Percentiles rank a stretch among this genome's conserved stretches.
phyloP scores from a whole-genome alignment of 148 eudicot species.

The Rhododendron kiyosumense region DNA sequence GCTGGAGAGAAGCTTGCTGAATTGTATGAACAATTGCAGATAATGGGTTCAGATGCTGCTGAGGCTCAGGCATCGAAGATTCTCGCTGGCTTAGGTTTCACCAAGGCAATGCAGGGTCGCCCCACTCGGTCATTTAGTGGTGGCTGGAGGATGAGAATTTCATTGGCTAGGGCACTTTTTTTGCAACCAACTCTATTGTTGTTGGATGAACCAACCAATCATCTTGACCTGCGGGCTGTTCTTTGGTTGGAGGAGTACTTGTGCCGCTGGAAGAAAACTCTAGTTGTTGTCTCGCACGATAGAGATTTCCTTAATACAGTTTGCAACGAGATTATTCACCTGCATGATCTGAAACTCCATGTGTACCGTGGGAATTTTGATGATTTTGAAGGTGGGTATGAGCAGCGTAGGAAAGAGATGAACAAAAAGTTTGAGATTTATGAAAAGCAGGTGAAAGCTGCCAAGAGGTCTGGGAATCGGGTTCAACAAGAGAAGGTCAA shows the following conservation, averaged over 20 bases:
- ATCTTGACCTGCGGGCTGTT: constrained; percentile 59
- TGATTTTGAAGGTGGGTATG: constrained; percentile 56
- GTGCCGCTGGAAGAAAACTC: constrained; percentile 62
- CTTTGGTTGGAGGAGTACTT: constrained; percentile 62
- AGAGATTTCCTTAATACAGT: constrained; percentile 58
- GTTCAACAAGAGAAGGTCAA: constrained; percentile 49
- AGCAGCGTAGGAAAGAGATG: constrained; percentile 48
- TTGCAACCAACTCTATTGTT: constrained; percentile 50
- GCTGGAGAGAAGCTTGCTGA: constrained; percentile 55
- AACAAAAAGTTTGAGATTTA: constrained; percentile 45
- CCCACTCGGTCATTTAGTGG: constrained; percentile 57
- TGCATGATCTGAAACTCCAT: constrained; percentile 58
- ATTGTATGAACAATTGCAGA: constrained; percentile 41
- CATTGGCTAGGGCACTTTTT: constrained; percentile 53
- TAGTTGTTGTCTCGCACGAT: constrained; percentile 60
- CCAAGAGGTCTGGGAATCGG: constrained; percentile 47
- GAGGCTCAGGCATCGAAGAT: constrained; percentile 64
- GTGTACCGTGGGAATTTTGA: constrained; percentile 56
- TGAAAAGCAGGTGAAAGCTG: constrained; percentile 54
- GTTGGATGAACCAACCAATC: constrained; percentile 62
- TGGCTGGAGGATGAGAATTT: constrained; percentile 68
- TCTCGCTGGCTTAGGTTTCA: constrained; percentile 56
- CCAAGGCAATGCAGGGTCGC: constrained; percentile 55
- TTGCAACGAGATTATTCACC: constrained; percentile 56
- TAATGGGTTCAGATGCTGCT: constrained; percentile 58